Conservation (phyloP, 1,284 basidiomycete species). For the Cutaneotrichosporon sp. region DNA sequence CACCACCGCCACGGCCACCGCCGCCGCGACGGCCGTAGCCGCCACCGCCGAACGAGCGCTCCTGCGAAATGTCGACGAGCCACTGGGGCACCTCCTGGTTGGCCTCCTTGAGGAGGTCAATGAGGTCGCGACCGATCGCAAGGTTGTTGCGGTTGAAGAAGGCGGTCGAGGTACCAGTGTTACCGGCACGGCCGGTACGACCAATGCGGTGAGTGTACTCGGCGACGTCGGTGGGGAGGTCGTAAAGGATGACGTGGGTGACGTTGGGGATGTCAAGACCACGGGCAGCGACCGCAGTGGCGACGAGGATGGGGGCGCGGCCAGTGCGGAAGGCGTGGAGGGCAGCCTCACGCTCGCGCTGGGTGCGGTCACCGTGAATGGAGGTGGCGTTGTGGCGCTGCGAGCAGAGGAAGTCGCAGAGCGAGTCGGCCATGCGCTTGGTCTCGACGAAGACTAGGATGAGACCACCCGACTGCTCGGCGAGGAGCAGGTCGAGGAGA, state of each 20-base stretch:
- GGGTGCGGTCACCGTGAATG: constrained; percentile 97
- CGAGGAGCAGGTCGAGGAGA: constrained; percentile 87
- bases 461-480: constrained; percentile 72
- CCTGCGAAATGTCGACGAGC: constrained; percentile 83
- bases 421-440: constrained; percentile 98
- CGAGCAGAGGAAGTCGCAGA: constrained; percentile 91
- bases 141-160: constrained; percentile 93
- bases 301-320: constrained; percentile 93
- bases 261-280: constrained; percentile 99
- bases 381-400: constrained; percentile 89
- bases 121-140: constrained; percentile 86
- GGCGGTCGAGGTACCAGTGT: constrained; percentile 92
- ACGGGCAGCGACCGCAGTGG: constrained; percentile 97
- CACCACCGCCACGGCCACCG: constrained; percentile 60
- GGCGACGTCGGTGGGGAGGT: constrained; percentile 97
- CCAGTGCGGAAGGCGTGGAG: constrained; percentile 94
- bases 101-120: constrained; percentile 92
- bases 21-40: constrained; percentile 59
- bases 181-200: constrained; percentile 98
- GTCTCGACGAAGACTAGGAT: constrained; percentile 99
- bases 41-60: constrained; percentile 69
- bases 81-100: constrained; percentile 95
- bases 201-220: constrained; percentile 99
- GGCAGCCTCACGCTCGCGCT: constrained; percentile 95
- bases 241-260: constrained; percentile 93